These are phyloP conservation scores for Novymonas esmeraldas DNA, from an alignment of 208 protist species.

Conservation along the genomic window DNA sequence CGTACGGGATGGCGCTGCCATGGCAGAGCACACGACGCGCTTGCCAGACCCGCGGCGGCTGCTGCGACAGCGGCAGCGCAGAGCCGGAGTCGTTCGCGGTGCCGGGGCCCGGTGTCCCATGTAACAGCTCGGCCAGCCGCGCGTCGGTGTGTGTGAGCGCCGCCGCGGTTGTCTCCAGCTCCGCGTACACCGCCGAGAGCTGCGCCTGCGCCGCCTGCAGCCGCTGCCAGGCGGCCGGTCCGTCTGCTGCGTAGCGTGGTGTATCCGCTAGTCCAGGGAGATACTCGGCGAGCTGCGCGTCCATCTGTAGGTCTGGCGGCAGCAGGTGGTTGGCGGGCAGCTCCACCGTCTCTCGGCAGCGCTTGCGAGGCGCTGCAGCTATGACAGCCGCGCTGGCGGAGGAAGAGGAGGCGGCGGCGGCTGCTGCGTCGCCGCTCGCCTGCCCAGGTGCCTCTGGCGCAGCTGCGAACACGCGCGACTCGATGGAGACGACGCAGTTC, in stretches of 20 bases:
- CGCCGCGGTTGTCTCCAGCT: not conserved
- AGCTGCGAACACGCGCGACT: conserved; percentile 44
- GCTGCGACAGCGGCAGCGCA: not conserved
- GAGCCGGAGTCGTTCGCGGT: too few relatives aligned
- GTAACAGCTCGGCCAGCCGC: conserved; percentile 16
- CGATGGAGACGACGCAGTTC: conserved; percentile 59
- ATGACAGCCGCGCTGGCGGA: too few relatives aligned
- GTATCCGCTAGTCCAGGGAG: conserved; percentile 25
- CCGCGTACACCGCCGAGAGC: conserved; percentile 8
- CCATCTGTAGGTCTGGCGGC: conserved; percentile 68
- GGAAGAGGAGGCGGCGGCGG: too few relatives aligned
- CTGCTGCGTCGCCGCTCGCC: not conserved
- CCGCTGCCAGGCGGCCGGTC: conserved; percentile 10
- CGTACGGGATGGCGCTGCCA: conserved; percentile 17
- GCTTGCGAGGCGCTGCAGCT: not conserved
- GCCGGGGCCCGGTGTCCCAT: not conserved
- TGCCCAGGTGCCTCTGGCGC: not conserved
- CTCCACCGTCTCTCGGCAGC: conserved; percentile 8
- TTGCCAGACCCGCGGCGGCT: not conserved
- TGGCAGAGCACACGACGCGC: conserved; percentile 13
- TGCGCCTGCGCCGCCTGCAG: conserved; percentile 19
- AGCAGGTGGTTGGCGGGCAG: conserved; percentile 73
- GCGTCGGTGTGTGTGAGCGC: conserved; percentile 7
- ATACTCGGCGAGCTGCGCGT: conserved; percentile 40
- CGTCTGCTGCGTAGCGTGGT: not conserved